phyloP scores from a whole-genome alignment of 2,329 filamentous ascomycete species.

The Alternaria longipes region DNA sequence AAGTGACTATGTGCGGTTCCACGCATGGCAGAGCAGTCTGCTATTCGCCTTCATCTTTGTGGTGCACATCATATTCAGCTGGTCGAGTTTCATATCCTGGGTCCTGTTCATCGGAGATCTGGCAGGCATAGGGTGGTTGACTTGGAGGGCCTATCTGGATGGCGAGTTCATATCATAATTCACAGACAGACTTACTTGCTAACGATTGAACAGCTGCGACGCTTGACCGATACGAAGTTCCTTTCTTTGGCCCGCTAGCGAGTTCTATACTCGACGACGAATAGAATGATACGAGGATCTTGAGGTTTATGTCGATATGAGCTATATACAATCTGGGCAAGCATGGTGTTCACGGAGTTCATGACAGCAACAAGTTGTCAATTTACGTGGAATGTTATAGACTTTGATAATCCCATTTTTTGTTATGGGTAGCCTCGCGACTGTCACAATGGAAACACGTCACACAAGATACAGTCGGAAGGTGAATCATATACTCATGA shows the following conservation, averaged over 20 bases:
- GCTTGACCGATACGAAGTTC: conserved; percentile 78
- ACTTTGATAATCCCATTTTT: not conserved
- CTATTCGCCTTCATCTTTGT: conserved; percentile 76
- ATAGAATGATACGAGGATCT: conserved; percentile 42
- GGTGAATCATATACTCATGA: no score
- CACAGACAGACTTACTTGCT: conserved; percentile 4
- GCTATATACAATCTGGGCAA: not conserved
- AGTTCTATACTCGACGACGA: conserved; percentile 93
- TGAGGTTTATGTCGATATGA: not conserved
- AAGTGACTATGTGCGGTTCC: conserved; percentile 97
- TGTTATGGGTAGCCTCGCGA: not conserved
- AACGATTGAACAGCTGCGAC: conserved; percentile 63
- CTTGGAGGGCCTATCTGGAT: conserved; percentile 83
- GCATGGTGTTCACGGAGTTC: conserved; percentile 25
- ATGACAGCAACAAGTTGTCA: conserved; percentile 1
- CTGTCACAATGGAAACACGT: no score
- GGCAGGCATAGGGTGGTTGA: conserved; percentile 77
- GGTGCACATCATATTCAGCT: conserved; percentile 85
- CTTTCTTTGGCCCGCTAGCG: conserved; percentile 84
- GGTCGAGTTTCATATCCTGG: conserved; percentile 86
- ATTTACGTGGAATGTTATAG: not conserved
- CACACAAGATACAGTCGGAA: no score
- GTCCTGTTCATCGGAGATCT: conserved; percentile 80
- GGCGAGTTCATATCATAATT: conserved; percentile 60
- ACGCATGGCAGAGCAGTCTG: conserved; percentile 93